Percentiles rank a stretch among this genome's conserved stretches.
Conservation (phyloP, 495 filamentous ascomycete species). For the Neurospora sp. region DNA sequence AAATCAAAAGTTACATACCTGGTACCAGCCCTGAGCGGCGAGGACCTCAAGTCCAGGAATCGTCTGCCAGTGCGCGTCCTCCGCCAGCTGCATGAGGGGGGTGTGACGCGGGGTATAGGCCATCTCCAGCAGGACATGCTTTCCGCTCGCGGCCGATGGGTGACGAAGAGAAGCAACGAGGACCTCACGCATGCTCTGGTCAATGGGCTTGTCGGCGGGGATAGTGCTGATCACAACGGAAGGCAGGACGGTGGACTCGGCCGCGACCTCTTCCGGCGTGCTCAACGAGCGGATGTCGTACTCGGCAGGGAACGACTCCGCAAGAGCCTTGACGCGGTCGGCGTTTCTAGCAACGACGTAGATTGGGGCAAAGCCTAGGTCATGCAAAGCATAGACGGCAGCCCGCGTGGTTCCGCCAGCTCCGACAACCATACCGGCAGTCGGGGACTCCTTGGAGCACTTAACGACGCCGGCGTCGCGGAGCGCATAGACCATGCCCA, state of each 20-base stretch:
- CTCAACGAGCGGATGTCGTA: constrained; percentile 64
- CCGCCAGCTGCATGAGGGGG: constrained; percentile 74
- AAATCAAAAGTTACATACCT: constrained; percentile 30
- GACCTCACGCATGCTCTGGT: constrained; percentile 56
- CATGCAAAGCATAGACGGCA: constrained; percentile 78
- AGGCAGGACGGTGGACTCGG: constrained; percentile 42
- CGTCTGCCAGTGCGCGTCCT: constrained; percentile 71
- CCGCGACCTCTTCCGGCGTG: constrained; percentile 36
- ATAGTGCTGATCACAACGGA: constrained; percentile 79
- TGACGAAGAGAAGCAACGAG: constrained; percentile 48
- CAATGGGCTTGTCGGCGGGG: constrained; percentile 80
- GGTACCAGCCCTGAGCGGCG: constrained; percentile 76
- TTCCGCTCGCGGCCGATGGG: constrained; percentile 22
- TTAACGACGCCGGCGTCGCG: constrained; percentile 53
- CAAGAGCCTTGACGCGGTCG: constrained; percentile 54
- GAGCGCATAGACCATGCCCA: constrained; percentile 80
- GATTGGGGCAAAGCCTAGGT: constrained; percentile 74
- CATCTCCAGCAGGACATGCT: constrained; percentile 77
- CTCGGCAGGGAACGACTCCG: constrained; percentile 59
- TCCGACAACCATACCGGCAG: constrained; percentile 66
- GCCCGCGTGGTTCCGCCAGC: constrained; percentile 87
- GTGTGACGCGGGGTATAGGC: constrained; percentile 86
- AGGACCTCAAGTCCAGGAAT: constrained; percentile 86
- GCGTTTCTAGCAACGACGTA: constrained; percentile 76
- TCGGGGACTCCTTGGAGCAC: constrained; percentile 21